Evolutionary conservation across 257 asterid genomes (phyloP), one percentile per base, ranked within the genome.

Genomic region (Ehretia macrophylla): DNA sequence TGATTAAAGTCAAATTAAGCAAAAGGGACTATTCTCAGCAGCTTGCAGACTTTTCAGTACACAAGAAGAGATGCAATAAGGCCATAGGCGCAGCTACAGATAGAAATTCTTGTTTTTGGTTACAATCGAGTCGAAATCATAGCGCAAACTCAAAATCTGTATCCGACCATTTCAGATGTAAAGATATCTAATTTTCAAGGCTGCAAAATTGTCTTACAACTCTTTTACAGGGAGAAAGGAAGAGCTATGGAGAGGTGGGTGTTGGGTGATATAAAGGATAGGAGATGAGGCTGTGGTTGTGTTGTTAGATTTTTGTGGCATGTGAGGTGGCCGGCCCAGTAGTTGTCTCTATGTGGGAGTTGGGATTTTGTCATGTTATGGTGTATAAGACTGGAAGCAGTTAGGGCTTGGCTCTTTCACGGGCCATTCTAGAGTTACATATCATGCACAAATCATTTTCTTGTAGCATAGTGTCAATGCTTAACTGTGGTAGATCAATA

Each of bases 311-410:
- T 83, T 77, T 80, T 83, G 81, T 60, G 66, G 66, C 66, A 76
- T 74, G 83, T 81, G 90, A 63, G 77, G 72, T 79, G 75, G 95
- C 91, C 91, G 89, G 89, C 85, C 80, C 58, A 64, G 79, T 66
- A 51, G 37, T 86, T 86, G 97, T 84, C 80, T 21, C 32, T 46
- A 63, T 64, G 79, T 79, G 78, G 75, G 84, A 66, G 72, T 73
- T 82, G 82, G 72, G 70, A 65, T 82, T 88, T 27, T 81, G 97
- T 80, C 95, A 58, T 37, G 49, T 27, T 1, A 64, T 56, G 18
- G n/a, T 51, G 17, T 21, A 48, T 42, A 55, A 57, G 70, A 68
- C 22, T 55, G 66, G 56, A 56, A 55, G 78, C 67, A 69, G 80
- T 72, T 63, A 48, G 65, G 59, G 55, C 11, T 84, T 78, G 93